Evolutionary conservation across 495 filamentous ascomycete species (phyloP).

Genomic region (Lichina pygmaea): DNA sequence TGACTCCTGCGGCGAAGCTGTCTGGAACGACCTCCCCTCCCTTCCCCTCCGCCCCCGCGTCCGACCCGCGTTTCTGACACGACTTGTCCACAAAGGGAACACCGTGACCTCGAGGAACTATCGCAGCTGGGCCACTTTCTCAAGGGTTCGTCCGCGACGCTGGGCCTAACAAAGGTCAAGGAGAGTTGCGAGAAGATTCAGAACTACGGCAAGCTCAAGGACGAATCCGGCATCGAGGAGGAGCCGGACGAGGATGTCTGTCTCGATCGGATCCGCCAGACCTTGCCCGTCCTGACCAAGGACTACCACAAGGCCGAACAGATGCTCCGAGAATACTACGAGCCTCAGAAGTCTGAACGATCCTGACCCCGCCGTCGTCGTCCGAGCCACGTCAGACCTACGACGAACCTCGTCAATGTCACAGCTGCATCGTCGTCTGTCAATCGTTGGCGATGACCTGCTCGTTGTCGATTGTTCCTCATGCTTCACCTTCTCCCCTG

Average conservation of each 20-base stretch:
- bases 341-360: neutral
- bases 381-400: no score
- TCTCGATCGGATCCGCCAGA: slow-evolving; percentile 38
- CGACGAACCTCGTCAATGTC: no score
- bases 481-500: no score
- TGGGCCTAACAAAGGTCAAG: slow-evolving; percentile 76
- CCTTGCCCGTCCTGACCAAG: slow-evolving; percentile 38
- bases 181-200: slow-evolving; percentile 93
- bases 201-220: slow-evolving; percentile 58
- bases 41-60: neutral
- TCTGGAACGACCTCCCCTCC: no score
- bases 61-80: neutral
- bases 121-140: slow-evolving; percentile 81
- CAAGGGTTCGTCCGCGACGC: slow-evolving; percentile 92
- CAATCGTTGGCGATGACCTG: no score
- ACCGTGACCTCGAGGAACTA: slow-evolving; percentile 37
- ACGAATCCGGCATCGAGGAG: slow-evolving; percentile 41
- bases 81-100: slow-evolving; percentile 18
- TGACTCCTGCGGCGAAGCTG: neutral
- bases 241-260: slow-evolving; percentile 32
- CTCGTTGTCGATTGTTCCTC: no score
- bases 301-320: slow-evolving; percentile 56
- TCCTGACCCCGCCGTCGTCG: neutral
- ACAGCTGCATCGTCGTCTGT: no score
- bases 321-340: slow-evolving; percentile 47